A percentile compares a stretch with the other conserved stretches of the same genome.
phyloP scores from a whole-genome alignment of 1,139 yeast species.

The Pichia cactophila region DNA sequence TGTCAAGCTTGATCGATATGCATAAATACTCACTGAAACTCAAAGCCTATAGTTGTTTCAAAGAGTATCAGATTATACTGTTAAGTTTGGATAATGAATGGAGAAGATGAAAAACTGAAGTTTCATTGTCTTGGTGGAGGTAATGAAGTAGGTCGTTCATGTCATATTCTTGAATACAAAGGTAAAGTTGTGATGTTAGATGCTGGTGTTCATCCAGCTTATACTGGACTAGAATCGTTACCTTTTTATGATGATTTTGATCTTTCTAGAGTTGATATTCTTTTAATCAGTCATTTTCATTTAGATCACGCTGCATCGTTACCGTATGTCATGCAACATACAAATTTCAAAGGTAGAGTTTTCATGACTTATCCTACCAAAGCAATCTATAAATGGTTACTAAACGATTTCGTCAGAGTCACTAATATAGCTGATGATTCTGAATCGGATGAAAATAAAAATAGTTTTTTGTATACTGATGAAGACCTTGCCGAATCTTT shows the following conservation, averaged over 20 bases:
- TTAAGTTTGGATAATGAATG: conserved; percentile 2
- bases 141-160: conserved; percentile 93
- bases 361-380: conserved; percentile 99
- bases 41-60: too few relatives aligned
- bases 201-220: conserved; percentile 97
- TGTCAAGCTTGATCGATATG: too few relatives aligned
- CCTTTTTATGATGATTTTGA: conserved; percentile 97
- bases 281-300: conserved; percentile 90
- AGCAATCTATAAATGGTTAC: conserved; percentile 92
- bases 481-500: conserved; percentile 85
- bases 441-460: conserved; percentile 28
- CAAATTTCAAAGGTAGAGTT: conserved; percentile 88
- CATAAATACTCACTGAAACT: too few relatives aligned
- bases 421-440: conserved; percentile 58
- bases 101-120: conserved; percentile 24
- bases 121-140: conserved; percentile 99
- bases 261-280: conserved; percentile 73
- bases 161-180: conserved; percentile 85
- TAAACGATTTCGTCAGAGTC: conserved; percentile 90
- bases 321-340: conserved; percentile 97
- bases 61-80: background rate
- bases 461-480: conserved; percentile 68
- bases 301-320: conserved; percentile 96
- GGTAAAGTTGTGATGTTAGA: conserved; percentile 97
- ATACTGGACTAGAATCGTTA: conserved; percentile 78